Percentiles rank a stretch among this genome's conserved stretches.
Conservation (phyloP, 164 flowering plant genomes). For the Protea cynaroides region DNA sequence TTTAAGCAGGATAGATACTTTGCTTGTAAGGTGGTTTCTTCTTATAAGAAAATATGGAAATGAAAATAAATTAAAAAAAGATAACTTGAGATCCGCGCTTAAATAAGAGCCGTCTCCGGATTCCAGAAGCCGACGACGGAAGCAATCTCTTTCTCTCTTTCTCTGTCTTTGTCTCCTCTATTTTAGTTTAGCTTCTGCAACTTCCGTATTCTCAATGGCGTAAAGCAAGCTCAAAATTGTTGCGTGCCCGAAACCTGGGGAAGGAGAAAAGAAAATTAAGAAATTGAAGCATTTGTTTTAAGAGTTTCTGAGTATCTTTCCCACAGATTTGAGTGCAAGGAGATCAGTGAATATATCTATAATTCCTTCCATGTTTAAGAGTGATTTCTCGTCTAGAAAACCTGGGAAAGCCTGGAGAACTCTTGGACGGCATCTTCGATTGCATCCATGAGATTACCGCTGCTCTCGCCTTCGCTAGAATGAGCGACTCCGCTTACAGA, state of each 20-base stretch:
- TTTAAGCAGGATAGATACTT: no score
- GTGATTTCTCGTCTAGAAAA: conserved; percentile 24
- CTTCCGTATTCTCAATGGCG: conserved; percentile 33
- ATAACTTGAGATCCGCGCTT: no score
- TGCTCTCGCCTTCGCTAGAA: conserved; percentile 61
- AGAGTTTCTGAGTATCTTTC: not conserved
- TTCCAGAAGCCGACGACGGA: not conserved
- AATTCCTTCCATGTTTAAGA: conserved; percentile 20
- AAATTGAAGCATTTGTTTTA: not conserved
- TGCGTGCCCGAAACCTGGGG: conserved; percentile 38
- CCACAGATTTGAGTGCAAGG: not conserved
- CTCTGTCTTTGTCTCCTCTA: not conserved
- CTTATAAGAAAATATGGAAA: no score
- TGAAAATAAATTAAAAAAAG: not conserved
- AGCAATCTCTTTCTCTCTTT: not conserved
- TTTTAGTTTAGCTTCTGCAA: conserved; percentile 13
- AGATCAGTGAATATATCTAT: not conserved
- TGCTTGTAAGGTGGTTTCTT: no score
- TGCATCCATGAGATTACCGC: conserved; percentile 86
- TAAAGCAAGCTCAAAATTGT: conserved; percentile 35
- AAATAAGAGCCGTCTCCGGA: conserved; percentile 5
- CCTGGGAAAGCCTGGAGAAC: conserved; percentile 84
- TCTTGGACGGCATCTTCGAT: conserved; percentile 62
- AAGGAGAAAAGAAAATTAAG: not conserved
- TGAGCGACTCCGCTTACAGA: conserved; percentile 72